These are phyloP conservation scores for Lumnitzera racemosa DNA, from an alignment of 345 rosid species.

Conservation along the genomic window DNA sequence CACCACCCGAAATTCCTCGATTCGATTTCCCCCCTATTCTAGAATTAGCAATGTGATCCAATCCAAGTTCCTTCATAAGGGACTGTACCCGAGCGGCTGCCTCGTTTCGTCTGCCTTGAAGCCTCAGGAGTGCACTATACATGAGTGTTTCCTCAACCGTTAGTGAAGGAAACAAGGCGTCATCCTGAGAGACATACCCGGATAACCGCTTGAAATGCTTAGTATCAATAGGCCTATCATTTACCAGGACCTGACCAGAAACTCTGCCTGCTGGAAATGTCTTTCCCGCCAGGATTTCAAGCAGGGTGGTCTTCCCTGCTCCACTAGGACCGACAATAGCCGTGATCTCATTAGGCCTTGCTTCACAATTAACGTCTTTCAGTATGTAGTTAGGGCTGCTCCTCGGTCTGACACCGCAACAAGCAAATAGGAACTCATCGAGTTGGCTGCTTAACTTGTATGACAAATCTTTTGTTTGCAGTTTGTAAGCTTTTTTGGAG, in stretches of 20 bases:
- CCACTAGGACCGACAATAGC: conserved; percentile 92
- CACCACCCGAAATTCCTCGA: conserved; percentile 84
- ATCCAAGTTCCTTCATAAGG: conserved; percentile 64
- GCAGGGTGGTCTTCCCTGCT: conserved; percentile 84
- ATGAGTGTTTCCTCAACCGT: conserved; percentile 80
- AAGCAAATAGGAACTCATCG: conserved; percentile 23
- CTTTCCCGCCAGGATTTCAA: conserved; percentile 80
- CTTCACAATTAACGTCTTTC: conserved; percentile 57
- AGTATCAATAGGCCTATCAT: conserved; percentile 46
- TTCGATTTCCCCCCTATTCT: conserved; percentile 58
- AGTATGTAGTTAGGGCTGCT: conserved; percentile 34
- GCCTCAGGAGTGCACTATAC: conserved; percentile 75
- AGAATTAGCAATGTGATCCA: conserved; percentile 49
- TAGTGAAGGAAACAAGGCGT: conserved; percentile 71
- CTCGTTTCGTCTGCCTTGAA: conserved; percentile 39
- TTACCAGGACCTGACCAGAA: conserved; percentile 60
- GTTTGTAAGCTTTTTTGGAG: conserved; percentile 32
- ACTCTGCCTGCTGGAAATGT: conserved; percentile 23
- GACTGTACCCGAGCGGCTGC: conserved; percentile 43
- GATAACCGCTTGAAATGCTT: conserved; percentile 51
- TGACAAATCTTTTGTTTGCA: conserved; percentile 57
- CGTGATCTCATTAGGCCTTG: conserved; percentile 57
- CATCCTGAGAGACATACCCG: conserved; percentile 84
- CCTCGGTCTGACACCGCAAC: conserved; percentile 16
- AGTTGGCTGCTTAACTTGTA: conserved; percentile 38